Conservation (phyloP, 1,284 basidiomycete species). For the Trichosporon ovoides region DNA sequence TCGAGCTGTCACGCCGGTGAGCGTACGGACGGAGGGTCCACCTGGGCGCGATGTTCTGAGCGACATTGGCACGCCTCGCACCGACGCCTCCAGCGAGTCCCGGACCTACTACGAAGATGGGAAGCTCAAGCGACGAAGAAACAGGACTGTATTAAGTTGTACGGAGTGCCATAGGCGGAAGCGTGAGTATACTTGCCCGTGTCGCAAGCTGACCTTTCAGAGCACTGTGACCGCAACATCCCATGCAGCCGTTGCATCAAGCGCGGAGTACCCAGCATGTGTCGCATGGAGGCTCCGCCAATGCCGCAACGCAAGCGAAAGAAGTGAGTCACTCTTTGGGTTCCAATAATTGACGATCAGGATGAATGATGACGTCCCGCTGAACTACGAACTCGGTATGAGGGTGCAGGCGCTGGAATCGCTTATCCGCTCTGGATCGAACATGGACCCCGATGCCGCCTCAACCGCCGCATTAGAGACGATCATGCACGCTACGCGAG, state of each 20-base stretch:
- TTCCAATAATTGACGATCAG: conserved; percentile 1
- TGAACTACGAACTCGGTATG: conserved; percentile 39
- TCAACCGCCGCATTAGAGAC: conserved; percentile 39
- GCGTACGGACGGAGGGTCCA: not conserved
- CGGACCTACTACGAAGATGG: conserved; percentile 25
- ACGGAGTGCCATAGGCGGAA: conserved; percentile 45
- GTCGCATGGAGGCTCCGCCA: conserved; percentile 42
- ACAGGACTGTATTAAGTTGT: conserved; percentile 44
- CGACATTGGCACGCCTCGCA: not conserved
- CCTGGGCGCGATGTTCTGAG: not conserved
- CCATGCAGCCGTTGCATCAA: conserved; percentile 47
- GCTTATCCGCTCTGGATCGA: conserved; percentile 39
- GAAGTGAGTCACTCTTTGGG: conserved; percentile 29
- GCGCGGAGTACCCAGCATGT: conserved; percentile 44
- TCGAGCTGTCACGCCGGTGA: not conserved
- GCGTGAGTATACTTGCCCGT: conserved; percentile 19
- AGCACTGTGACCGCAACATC: conserved; percentile 48
- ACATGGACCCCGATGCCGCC: conserved; percentile 35
- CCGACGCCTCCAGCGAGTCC: conserved; percentile 3
- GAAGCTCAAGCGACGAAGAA: conserved; percentile 37
- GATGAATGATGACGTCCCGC: conserved; percentile 26
- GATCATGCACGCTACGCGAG: conserved; percentile 41
- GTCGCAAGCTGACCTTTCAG: conserved; percentile 20
- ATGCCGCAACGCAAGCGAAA: conserved; percentile 35
- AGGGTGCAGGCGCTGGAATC: conserved; percentile 42